Base-by-base conservation (phyloP, 177 flowering plant genomes). In the Vitis hybrid region DNA sequence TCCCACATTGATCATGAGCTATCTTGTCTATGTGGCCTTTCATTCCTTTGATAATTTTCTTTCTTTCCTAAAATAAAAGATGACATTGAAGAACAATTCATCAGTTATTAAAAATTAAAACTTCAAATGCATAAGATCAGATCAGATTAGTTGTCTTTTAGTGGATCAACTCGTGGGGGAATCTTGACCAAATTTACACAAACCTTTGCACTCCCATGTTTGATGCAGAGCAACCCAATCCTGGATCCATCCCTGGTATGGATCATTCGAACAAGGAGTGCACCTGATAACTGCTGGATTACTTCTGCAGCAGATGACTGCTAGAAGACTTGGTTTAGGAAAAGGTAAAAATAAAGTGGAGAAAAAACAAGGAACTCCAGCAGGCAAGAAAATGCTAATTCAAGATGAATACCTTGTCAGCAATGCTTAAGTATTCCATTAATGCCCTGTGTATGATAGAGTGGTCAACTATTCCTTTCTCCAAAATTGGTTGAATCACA, bases 401-500 rank as follows among this genome's bases (percentile, higher is more conserved):
- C 21, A 10, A 17, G 11, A 21, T 15, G 46, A 63, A 52, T 79
- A 95, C 99, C 97, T 87, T 70, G 77, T 87, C 91, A 54, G 97
- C 99, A 70, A 95, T 83, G 74, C 81, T 88, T 17, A 95, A 74
- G 72, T 85, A 95, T 76, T 95, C 99, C 66, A 90, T 60, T 13
- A 95, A 60, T 65, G 82, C 79, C 75, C 78, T 82, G 80, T 95
- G 99, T 69, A 90, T 81, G 67, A 95, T 95, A 68, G 97, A 89
- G 77, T 95, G 99, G 72, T 95, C 98, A 14, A 93, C 86, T 60
- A 95, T 91, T 60, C 97, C 99, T 76, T 95, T 95, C 83, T 91
- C 98, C 69, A 93, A 70, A 73, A 95, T 82, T 64, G 99, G 97
- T 72, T 89, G 94, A 71, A 95, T 81, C 19, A 88, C 85, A 51